Base-by-base conservation (phyloP, 225 moss, liverwort and hornwort species). In the Thuidium tamariscinum region DNA sequence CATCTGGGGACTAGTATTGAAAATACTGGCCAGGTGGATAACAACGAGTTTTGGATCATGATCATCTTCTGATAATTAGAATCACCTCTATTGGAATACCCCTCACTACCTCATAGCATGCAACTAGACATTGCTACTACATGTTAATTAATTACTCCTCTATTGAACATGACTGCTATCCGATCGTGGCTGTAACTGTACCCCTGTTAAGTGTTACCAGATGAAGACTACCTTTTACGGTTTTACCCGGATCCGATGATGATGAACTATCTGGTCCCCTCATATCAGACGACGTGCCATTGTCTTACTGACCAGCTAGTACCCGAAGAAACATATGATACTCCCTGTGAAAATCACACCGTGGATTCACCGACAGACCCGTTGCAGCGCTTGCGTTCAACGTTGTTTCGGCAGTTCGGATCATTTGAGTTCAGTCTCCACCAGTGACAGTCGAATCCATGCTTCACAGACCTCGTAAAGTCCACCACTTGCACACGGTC, bases 41-140 rank as follows among this genome's bases (percentile, higher is more conserved):
- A 82, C 80, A 61, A 83, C 75, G 86, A 88, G 79, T 84, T 64
- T 75, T 78, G 87, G 57, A 87, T 88, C 86, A 84, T 90, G 78
- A 32, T 79, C 75, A 68, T 74, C 80, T 64, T 57, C 84, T 87
- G 86, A 85, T 83, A 91, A 88, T 56, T 66, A 67, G 36, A 61
- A 71, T 84, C 86, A 88, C 88, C 91, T 91, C 87, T 91, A 88
- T 54, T 87, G 84, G 91, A 88, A 72, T 77, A 81, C 65, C 83
- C 71, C 86, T 77, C 56, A 52, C 56, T 85, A 85, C 78, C 86
- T 88, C 84, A 51, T 83, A 85, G 56, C 87, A 80, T 91, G 89
- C 90, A 88, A 87, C 91, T 93, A 88, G 87, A 85, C 80, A 85
- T 90, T 88, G 85, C 90, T 88, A 88, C 60, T 72, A 83, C 37